A percentile compares a stretch with the other conserved stretches of the same genome.
Evolutionary conservation across 2,329 filamentous ascomycete species (phyloP).

Genomic region (Epichloe sibirici): DNA sequence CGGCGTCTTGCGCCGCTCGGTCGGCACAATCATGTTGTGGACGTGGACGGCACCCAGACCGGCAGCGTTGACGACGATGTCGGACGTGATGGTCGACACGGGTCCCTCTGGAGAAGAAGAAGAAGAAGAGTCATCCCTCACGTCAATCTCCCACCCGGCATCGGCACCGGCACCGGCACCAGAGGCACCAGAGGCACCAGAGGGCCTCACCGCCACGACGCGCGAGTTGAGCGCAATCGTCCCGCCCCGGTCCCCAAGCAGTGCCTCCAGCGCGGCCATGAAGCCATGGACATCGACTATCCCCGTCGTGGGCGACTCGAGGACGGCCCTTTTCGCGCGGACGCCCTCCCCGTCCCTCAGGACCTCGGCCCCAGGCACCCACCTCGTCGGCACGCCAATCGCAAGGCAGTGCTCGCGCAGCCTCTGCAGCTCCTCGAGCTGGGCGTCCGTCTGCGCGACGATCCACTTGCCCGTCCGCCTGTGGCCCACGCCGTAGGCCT

Average conservation of each 20-base stretch:
- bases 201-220: constrained; percentile 48
- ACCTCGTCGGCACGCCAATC: constrained; percentile 56
- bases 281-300: constrained; percentile 80
- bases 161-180: constrained; percentile 28
- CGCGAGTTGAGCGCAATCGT: constrained; percentile 56
- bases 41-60: constrained; percentile 66
- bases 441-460: constrained; percentile 66
- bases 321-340: constrained; percentile 54
- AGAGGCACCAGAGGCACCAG: constrained; percentile 13
- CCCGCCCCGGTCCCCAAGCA: constrained; percentile 67
- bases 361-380: constrained; percentile 53
- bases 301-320: constrained; percentile 79
- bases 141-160: constrained; percentile 58
- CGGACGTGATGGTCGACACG: constrained; percentile 52
- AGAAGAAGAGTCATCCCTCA: constrained; percentile 14
- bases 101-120: constrained; percentile 12
- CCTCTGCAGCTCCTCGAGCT: constrained; percentile 49
- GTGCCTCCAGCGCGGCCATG: constrained; percentile 69
- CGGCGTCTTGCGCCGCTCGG: constrained; percentile 41
- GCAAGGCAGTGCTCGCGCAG: constrained; percentile 33
- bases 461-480: constrained; percentile 84
- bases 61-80: constrained; percentile 74
- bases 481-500: constrained; percentile 53
- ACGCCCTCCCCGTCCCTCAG: constrained; percentile 60
- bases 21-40: constrained; percentile 68